Conservation (phyloP, 2,329 filamentous ascomycete genomes). For the Ceratocystis huliohia region DNA sequence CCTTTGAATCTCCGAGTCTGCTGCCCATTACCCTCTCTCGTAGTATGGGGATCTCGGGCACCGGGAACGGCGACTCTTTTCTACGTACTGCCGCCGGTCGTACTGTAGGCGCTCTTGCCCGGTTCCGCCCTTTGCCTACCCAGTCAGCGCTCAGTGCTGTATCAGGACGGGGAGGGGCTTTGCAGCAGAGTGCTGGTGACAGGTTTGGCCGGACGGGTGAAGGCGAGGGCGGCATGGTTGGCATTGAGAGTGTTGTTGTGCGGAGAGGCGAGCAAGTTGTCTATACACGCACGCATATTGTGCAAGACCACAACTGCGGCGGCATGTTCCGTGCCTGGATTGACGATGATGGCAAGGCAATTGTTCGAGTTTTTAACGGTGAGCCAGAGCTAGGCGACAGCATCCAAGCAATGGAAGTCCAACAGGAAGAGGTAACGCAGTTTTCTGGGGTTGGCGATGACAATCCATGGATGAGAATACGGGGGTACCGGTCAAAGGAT, state of each 20-base stretch:
- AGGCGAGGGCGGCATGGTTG: constrained; percentile 76
- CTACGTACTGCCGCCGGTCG: constrained; percentile 57
- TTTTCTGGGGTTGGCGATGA: constrained; percentile 10
- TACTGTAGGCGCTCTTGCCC: constrained; percentile 59
- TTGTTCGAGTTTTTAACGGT: constrained; percentile 37
- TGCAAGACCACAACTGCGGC: constrained; percentile 73
- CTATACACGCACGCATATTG: constrained; percentile 39
- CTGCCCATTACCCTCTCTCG: constrained; percentile 24
- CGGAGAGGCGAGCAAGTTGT: constrained; percentile 33
- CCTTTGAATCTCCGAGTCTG: constrained; percentile 25
- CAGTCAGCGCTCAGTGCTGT: constrained; percentile 49
- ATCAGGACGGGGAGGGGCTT: constrained; percentile 56
- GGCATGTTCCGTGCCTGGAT: constrained; percentile 80
- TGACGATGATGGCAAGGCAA: constrained; percentile 45
- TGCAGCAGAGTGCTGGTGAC: constrained; percentile 60
- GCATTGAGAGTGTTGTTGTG: constrained; percentile 50
- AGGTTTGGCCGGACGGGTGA: constrained; percentile 62
- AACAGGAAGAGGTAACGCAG: constrained; percentile 10
- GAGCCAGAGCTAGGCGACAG: constrained; percentile 14
- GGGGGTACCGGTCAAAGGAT: constrained; percentile 18
- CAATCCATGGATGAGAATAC: constrained; percentile 14
- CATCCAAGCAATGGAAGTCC: constrained; percentile 11
- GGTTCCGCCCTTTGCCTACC: constrained; percentile 44
- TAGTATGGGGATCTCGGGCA: constrained; percentile 55
- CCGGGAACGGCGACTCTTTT: constrained; percentile 83